Base-by-base conservation (phyloP, 176 grass and related monocot species). In the Zizania latifolia region DNA sequence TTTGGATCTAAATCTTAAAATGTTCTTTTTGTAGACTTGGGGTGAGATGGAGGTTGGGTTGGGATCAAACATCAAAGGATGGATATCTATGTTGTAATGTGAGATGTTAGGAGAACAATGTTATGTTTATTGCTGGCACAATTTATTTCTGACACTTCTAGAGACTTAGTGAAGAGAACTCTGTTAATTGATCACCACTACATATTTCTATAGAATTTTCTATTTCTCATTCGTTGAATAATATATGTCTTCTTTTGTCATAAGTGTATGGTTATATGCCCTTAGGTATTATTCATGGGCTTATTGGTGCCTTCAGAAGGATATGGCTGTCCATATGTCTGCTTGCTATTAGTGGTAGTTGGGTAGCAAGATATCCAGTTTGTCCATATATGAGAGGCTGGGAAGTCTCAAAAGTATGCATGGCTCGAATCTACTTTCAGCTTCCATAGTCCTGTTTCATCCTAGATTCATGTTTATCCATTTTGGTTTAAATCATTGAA, bases 41-140 rank as follows among this genome's bases (percentile, higher is more conserved):
- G 58, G 68, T 72, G 40, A 23, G 37, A 32, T 5, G 32, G 51
- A 57, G 73, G 72, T 39, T 77, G 57, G 78, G 29, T 53, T 62
- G 84, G 60, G 54, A 57, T 56, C 44, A 30, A 43, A 43, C 44
- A 24, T 67, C 39, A 33, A 57, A 58, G 65, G 48, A 83, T 68
- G 74, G 59, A 72, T 87, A 74, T 86, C 77, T 70, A 70, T 83
- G 85, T 87, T 87, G 75, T 83, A 80, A 74, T 69, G 75, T 84
- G 69, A 77, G 46, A 72, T 79, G 13, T 83, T 88, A 84, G 86
- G 67, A 80, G 21, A 70, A 64, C 74, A 15, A 17, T 79, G 56
- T 56, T 84, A 62, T 83, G 69, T 74, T 84, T 75, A 83, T 79
- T 35, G 13, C 36, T 79, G 80, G 75, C 70, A 79, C 62, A 75